A percentile compares a stretch with the other conserved stretches of the same genome.
Conservation (phyloP, 106 monocot genomes). For the Ottelia alismoides region DNA sequence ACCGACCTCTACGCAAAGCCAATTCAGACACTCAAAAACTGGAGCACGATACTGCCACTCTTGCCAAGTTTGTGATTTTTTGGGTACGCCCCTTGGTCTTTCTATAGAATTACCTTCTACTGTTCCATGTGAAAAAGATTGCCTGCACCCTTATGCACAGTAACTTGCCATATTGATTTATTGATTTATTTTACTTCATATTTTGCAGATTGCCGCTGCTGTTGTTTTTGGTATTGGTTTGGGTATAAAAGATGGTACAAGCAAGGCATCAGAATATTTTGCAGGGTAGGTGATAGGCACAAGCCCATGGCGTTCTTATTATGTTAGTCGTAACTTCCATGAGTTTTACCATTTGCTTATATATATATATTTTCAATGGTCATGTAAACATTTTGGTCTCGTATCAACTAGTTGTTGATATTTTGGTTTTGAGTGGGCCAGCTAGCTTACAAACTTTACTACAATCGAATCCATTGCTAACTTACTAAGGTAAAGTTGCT, state of each 20-base stretch:
- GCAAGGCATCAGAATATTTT: slow-evolving; percentile 24
- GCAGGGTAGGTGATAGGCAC: slow-evolving; percentile 19
- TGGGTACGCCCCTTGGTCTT: slow-evolving; percentile 10
- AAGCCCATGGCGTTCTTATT: too few species aligned
- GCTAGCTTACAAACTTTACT: too few species aligned
- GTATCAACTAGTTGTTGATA: too few species aligned
- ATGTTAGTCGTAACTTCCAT: too few species aligned
- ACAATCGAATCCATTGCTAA: too few species aligned
- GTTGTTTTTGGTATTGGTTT: slow-evolving; percentile 21
- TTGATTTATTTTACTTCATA: neutral
- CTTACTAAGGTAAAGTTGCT: too few species aligned
- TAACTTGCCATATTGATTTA: too few species aligned
- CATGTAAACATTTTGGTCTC: too few species aligned
- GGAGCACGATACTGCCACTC: slow-evolving; percentile 12
- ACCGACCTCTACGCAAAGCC: slow-evolving; percentile 1
- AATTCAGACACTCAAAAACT: neutral
- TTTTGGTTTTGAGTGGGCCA: too few species aligned
- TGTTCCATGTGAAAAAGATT: too few species aligned
- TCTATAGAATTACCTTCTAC: neutral
- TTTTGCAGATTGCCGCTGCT: slow-evolving; percentile 16
- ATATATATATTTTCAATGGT: too few species aligned
- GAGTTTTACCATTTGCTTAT: too few species aligned
- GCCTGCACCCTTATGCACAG: neutral
- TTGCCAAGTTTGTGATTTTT: slow-evolving; percentile 14
- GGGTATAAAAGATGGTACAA: slow-evolving; percentile 18